These are phyloP conservation scores for Bonnemaisonia californica DNA, from an alignment of 31 red algal genomes.

Conservation along the genomic window DNA sequence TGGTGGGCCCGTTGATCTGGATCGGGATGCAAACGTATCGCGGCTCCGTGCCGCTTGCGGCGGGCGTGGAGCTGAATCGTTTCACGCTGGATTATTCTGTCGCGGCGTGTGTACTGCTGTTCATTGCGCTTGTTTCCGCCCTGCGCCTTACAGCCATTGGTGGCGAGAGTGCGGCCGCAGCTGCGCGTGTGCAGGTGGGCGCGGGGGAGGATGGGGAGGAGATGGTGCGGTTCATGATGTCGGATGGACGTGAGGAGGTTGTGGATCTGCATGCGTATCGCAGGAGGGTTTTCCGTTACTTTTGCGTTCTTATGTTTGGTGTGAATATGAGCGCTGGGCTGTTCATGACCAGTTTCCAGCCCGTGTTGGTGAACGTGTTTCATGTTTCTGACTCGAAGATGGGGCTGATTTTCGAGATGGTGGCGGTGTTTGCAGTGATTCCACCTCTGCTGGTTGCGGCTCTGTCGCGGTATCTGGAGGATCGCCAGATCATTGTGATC, in stretches of 20 bases:
- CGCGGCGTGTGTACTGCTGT: slow-evolving; percentile 15
- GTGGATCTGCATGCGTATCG: slow-evolving; percentile 48
- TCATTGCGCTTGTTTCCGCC: slow-evolving; percentile 20
- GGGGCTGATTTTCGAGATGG: slow-evolving; percentile 57
- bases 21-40: slow-evolving; percentile 36
- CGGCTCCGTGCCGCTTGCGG: not conserved
- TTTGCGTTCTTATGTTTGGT: slow-evolving; percentile 53
- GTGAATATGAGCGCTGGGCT: slow-evolving; percentile 52
- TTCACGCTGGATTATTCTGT: slow-evolving; percentile 48
- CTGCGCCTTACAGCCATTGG: slow-evolving; percentile 4
- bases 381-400: slow-evolving; percentile 37
- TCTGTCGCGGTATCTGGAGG: slow-evolving; percentile 49
- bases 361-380: slow-evolving; percentile 67
- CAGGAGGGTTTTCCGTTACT: slow-evolving; percentile 38
- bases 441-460: slow-evolving; percentile 59
- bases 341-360: slow-evolving; percentile 66
- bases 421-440: slow-evolving; percentile 48
- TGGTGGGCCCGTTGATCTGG: slow-evolving; percentile 66
- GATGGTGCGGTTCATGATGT: not conserved
- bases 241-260: slow-evolving; percentile 10
- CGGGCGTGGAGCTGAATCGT: slow-evolving; percentile 27
- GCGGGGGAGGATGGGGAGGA: not conserved
- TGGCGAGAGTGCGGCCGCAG: not conserved
- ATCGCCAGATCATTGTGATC: slow-evolving; percentile 71
- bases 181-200: not conserved